Evolutionary conservation across 148 eudicot genomes (phyloP), one percentile per base, ranked within the genome.

Genomic region (Rhododendron ferrugineum): DNA sequence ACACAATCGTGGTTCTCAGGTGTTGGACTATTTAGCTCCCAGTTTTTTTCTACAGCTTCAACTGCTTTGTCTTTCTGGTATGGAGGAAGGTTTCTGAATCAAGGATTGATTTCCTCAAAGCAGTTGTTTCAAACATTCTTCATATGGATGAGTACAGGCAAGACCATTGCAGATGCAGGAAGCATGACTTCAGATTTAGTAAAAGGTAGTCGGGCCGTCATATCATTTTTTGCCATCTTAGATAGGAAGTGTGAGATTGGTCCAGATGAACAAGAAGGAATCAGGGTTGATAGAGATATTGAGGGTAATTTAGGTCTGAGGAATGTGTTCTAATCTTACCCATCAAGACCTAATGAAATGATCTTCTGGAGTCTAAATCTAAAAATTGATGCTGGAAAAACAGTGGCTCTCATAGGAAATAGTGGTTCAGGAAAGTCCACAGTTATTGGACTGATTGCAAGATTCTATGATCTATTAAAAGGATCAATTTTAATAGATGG

Each of bases 1-100:
- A 85, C 20, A 49, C 91, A 89, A 73, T 85, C 91, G 28, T 89
- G 89, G 89, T 47, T 87, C 81, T 87, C 89, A 8, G 89, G 87
- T 72, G 11, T 85, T 10, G 89, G 87, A n/a, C 44, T 89, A 22
- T 85, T 30, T 4, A 50, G 44, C 78, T 83, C 89, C 22, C 79
- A 80, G 30, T 87, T 85, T 34, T 47, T 87, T 8, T 56, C 85
- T 0, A 64, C 87, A n/a, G 76, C 87, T 26, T 44, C 86, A 5
- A 77, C 85, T 20, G 88, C 90, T 34, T 3, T 90, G 64, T 76
- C 88, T 15, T 90, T 68, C 47, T 90, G 89, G 89, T 90, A 88
- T 49, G 92, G 92, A 13, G 90, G 90, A 44, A 79, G 62, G 46
- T 86, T 88, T 10, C 83, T 88, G 82, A 74, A 32, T 18, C 44